These are phyloP conservation scores for Candida fluviatilis DNA, from an alignment of 805 yeast species.

Conservation along the genomic window DNA sequence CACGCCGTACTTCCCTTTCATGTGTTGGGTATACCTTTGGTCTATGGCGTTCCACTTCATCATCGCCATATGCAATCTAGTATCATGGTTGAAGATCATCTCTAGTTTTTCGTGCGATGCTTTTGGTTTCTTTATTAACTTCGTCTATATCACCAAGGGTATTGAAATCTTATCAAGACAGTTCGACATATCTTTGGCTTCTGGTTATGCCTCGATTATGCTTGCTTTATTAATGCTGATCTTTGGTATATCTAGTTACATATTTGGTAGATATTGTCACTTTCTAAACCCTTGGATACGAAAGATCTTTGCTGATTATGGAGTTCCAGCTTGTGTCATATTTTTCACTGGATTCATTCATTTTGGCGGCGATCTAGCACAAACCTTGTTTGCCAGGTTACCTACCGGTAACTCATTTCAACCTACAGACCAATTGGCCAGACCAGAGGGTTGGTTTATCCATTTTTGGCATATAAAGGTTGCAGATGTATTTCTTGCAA, in stretches of 20 bases:
- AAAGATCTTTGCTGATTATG: constrained; percentile 77
- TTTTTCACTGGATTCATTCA: constrained; percentile 93
- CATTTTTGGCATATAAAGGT: constrained; percentile 73
- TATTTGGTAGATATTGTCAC: constrained; percentile 59
- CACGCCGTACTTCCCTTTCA: constrained; percentile 73
- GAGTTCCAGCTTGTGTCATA: constrained; percentile 76
- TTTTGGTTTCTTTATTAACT: constrained; percentile 86
- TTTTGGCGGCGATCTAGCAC: constrained; percentile 73
- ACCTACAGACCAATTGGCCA: constrained; percentile 52
- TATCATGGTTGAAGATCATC: constrained; percentile 63
- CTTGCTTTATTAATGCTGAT: constrained; percentile 72
- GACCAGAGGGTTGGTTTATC: constrained; percentile 71
- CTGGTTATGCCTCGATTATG: constrained; percentile 73
- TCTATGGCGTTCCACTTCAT: constrained; percentile 74
- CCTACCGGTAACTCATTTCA: constrained; percentile 70
- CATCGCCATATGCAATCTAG: constrained; percentile 66
- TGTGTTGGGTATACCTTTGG: constrained; percentile 97
- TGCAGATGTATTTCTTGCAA: constrained; percentile 77
- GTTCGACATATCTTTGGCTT: constrained; percentile 41
- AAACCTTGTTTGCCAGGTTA: constrained; percentile 54
- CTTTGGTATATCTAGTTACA: constrained; percentile 60
- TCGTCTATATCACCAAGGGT: constrained; percentile 87
- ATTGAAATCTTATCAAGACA: constrained; percentile 75
- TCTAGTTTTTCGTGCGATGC: constrained; percentile 86
- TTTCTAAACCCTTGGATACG: constrained; percentile 59